Evolutionary conservation across 768 basidiomycete genomes (phyloP).

Genomic region (Kwoniella botswanensis): DNA sequence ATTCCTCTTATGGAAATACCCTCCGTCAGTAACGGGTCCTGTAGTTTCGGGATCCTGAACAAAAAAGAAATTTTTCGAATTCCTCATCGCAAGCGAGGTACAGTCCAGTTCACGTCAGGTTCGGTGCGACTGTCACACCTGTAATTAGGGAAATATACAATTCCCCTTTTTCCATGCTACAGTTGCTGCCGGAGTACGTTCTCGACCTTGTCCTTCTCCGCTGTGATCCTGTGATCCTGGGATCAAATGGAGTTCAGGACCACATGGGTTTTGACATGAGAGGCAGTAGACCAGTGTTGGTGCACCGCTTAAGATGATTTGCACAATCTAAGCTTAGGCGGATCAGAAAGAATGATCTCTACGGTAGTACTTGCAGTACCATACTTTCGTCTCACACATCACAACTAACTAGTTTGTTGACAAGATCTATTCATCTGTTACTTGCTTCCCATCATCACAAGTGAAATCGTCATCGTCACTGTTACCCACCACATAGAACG

Average conservation of each 20-base stretch:
- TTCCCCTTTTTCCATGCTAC: not conserved
- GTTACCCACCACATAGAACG: not conserved
- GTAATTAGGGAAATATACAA: not conserved
- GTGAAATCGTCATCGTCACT: not conserved
- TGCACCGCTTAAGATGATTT: conserved; percentile 3
- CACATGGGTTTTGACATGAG: not conserved
- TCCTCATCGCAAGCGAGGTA: not conserved
- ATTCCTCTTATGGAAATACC: too few species aligned
- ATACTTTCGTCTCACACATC: conserved; percentile 1
- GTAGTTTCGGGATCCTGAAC: conserved; percentile 5
- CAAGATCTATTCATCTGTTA: not conserved
- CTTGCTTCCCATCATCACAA: not conserved
- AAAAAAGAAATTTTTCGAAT: not conserved
- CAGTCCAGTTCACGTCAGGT: not conserved
- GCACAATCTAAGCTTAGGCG: conserved; percentile 4
- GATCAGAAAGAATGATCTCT: not conserved
- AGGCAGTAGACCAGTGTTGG: not conserved
- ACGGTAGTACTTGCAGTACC: not conserved
- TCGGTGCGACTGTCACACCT: not conserved
- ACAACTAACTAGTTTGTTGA: not conserved
- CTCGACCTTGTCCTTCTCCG: not conserved
- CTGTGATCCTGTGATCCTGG: not conserved
- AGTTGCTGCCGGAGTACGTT: not conserved
- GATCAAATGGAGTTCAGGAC: not conserved
- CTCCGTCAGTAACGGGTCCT: not conserved